These are phyloP conservation scores for Phyllosticta citribraziliensis DNA, from an alignment of 2,329 filamentous ascomycete species.

Conservation along the genomic window DNA sequence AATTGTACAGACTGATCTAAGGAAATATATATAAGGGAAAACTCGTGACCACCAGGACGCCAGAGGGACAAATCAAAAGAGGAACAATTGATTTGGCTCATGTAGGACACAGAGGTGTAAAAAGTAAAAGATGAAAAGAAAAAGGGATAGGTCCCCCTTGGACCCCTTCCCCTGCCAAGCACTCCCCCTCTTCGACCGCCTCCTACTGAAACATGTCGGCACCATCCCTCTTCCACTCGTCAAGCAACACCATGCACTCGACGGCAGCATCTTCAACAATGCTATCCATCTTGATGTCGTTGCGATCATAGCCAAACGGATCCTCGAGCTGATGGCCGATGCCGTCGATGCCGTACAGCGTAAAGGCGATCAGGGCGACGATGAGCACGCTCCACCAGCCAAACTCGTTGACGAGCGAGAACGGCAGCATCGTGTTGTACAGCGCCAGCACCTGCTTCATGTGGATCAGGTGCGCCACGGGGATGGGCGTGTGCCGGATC, in stretches of 20 bases:
- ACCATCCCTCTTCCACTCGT: constrained; percentile 43
- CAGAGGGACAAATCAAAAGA: too few relatives aligned
- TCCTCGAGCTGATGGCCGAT: constrained; percentile 56
- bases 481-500: constrained; percentile 54
- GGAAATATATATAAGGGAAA: too few relatives aligned
- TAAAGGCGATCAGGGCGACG: constrained; percentile 51
- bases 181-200: not conserved
- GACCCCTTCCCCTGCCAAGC: too few relatives aligned
- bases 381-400: constrained; percentile 53
- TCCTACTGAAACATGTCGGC: not conserved
- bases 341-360: constrained; percentile 54
- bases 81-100: too few relatives aligned
- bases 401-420: constrained; percentile 54
- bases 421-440: constrained; percentile 51
- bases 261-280: constrained; percentile 51
- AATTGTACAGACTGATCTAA: too few relatives aligned
- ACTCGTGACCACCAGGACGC: too few relatives aligned
- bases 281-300: constrained; percentile 59
- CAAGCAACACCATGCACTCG: constrained; percentile 48
- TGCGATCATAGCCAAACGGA: constrained; percentile 55
- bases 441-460: constrained; percentile 54
- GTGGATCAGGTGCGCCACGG: constrained; percentile 56
- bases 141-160: too few relatives aligned
- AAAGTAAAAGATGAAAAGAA: too few relatives aligned
- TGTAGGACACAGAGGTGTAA: too few relatives aligned